Conservation (phyloP, 768 basidiomycete genomes). For the Cystofilobasidium bisporidii region DNA sequence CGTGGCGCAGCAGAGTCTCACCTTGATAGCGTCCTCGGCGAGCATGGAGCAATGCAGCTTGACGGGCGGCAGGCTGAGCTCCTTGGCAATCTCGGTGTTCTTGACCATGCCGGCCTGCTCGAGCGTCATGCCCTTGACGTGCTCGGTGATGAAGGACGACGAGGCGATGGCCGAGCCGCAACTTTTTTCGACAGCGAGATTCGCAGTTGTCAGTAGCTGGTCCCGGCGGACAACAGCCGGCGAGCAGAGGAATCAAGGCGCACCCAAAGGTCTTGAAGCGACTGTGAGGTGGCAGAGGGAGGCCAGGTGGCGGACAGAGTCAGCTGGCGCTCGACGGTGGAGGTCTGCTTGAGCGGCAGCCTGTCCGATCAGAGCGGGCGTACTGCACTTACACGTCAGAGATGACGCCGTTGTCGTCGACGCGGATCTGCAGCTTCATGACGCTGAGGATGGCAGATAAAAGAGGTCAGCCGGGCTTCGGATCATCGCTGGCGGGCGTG, state of each 20-base stretch:
- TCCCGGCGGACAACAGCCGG: neutral
- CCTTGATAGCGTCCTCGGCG: constrained; percentile 90
- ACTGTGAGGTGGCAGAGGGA: constrained; percentile 2
- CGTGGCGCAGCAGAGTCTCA: neutral
- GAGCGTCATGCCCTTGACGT: constrained; percentile 84
- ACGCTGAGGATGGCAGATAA: constrained; percentile 42
- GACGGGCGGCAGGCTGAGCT: constrained; percentile 86
- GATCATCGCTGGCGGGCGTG: too few species aligned
- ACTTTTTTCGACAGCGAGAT: too few species aligned
- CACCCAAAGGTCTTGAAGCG: constrained; percentile 89
- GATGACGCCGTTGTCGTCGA: constrained; percentile 83
- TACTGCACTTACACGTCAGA: constrained; percentile 65
- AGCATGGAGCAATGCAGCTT: constrained; percentile 64
- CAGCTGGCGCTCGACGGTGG: too few species aligned
- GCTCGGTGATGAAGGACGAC: constrained; percentile 97
- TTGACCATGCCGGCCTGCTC: constrained; percentile 94
- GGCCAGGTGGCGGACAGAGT: neutral
- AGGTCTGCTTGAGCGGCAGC: too few species aligned
- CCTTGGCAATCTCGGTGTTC: constrained; percentile 99
- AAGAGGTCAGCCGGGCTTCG: neutral
- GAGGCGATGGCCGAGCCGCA: constrained; percentile 92
- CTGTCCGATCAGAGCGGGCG: too few species aligned
- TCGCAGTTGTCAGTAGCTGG: too few species aligned
- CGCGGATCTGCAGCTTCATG: constrained; percentile 98
- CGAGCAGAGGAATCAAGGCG: neutral